phyloP scores from a whole-genome alignment of 495 filamentous ascomycete species.

The Saxophila tyrrhenica region DNA sequence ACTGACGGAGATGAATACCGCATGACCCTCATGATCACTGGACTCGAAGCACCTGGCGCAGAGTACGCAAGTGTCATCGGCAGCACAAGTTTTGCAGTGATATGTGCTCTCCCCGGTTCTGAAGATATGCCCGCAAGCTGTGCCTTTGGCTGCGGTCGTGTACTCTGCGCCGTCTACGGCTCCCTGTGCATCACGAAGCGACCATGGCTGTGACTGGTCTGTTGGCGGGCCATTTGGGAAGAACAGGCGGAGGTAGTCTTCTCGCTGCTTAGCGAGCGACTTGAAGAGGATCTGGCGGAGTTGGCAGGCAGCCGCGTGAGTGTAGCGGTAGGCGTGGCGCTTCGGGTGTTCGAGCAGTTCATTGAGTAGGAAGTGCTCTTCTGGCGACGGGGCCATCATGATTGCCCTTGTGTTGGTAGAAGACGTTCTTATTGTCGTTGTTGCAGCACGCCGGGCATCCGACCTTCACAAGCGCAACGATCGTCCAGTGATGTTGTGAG shows the following conservation, averaged over 20 bases:
- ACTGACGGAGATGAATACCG: slow-evolving; percentile 74
- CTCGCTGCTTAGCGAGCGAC: slow-evolving; percentile 63
- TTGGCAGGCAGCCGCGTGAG: slow-evolving; percentile 50
- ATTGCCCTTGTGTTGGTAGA: background rate
- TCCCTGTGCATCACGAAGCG: slow-evolving; percentile 75
- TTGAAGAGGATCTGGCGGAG: slow-evolving; percentile 73
- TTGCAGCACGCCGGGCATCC: no score
- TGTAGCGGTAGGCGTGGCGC: slow-evolving; percentile 60
- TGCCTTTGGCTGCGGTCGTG: slow-evolving; percentile 80
- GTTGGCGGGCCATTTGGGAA: slow-evolving; percentile 64
- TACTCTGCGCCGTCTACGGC: slow-evolving; percentile 89
- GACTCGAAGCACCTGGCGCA: slow-evolving; percentile 67
- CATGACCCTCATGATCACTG: slow-evolving; percentile 89
- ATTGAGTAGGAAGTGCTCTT: slow-evolving; percentile 68
- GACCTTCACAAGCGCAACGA: no score
- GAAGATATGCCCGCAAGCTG: slow-evolving; percentile 96
- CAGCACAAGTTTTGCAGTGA: slow-evolving; percentile 83
- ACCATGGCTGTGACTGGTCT: slow-evolving; percentile 47
- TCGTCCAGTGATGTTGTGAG: no score
- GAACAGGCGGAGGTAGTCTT: slow-evolving; percentile 59
- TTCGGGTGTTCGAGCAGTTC: slow-evolving; percentile 60
- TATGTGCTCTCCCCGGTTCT: slow-evolving; percentile 85
- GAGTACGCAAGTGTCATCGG: slow-evolving; percentile 45
- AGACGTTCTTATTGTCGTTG: no score
- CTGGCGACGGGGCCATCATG: slow-evolving; percentile 47